Evolutionary conservation across 305 asterid genomes (phyloP).

Genomic region (Ruellia speciosa): DNA sequence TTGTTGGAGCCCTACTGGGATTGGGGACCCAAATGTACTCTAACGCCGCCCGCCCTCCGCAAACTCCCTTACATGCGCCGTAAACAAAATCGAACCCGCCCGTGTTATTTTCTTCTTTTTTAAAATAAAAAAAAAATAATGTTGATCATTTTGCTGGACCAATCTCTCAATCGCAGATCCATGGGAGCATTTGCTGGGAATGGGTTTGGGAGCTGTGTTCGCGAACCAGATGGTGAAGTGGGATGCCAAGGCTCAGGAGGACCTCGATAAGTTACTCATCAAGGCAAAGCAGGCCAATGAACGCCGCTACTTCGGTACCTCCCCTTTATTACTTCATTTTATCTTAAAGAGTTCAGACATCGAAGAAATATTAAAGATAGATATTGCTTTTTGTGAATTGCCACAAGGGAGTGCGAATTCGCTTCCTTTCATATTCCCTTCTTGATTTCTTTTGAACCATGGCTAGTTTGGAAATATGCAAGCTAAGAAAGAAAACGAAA

Average conservation of each 20-base stretch:
- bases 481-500: too few relatives aligned
- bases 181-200: slow-evolving; percentile 95
- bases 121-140: too few relatives aligned
- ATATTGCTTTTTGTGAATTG: too few relatives aligned
- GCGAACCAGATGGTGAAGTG: slow-evolving; percentile 83
- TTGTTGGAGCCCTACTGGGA: slow-evolving; percentile 78
- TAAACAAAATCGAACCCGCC: slow-evolving; percentile 19
- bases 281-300: slow-evolving; percentile 86
- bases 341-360: too few relatives aligned
- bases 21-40: slow-evolving; percentile 93
- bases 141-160: slow-evolving; percentile 12
- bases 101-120: slow-evolving; percentile 4
- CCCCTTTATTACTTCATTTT: too few relatives aligned
- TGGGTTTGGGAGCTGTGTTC: slow-evolving; percentile 79
- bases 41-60: slow-evolving; percentile 92
- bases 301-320: slow-evolving; percentile 78
- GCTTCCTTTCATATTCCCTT: too few relatives aligned
- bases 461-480: too few relatives aligned
- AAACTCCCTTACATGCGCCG: slow-evolving; percentile 99
- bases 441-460: too few relatives aligned
- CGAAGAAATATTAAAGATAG: too few relatives aligned
- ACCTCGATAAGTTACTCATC: slow-evolving; percentile 72
- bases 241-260: slow-evolving; percentile 71
- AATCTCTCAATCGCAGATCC: slow-evolving; percentile 54
- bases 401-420: too few relatives aligned